Evolutionary conservation across 441 rosid genomes (phyloP).

Genomic region (Pelargonium fulgidum): DNA sequence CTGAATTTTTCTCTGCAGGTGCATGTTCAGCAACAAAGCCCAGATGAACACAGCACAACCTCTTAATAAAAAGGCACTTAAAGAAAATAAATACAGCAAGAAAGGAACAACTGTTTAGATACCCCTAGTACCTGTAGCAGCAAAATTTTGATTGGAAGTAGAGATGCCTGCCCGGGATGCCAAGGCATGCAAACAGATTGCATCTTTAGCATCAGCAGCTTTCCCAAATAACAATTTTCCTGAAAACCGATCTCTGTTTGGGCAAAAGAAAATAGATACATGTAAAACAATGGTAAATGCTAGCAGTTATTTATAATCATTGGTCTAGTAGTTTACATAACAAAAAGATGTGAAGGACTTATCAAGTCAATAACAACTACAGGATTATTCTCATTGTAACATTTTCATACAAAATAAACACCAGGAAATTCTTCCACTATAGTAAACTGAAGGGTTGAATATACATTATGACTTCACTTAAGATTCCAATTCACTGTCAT

Average conservation of each 20-base stretch:
- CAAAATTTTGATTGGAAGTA: slow-evolving; percentile 26
- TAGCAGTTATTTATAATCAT: no score
- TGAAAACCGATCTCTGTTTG: slow-evolving; percentile 37
- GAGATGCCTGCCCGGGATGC: slow-evolving; percentile 39
- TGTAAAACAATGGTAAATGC: neutral
- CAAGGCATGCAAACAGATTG: slow-evolving; percentile 29
- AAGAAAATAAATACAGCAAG: neutral
- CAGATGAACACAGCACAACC: neutral
- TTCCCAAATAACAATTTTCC: slow-evolving; percentile 27
- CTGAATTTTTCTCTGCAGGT: slow-evolving; percentile 29
- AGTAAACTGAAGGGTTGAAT: neutral
- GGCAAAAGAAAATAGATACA: neutral
- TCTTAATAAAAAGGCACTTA: neutral
- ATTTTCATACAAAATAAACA: no score
- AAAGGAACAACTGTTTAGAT: neutral
- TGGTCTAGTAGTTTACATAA: neutral
- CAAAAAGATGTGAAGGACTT: no score
- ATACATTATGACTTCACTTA: neutral
- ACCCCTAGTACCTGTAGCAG: slow-evolving; percentile 32
- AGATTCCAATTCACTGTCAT: neutral
- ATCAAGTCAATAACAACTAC: neutral
- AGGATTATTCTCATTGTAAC: neutral
- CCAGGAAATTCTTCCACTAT: neutral
- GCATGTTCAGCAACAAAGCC: slow-evolving; percentile 12
- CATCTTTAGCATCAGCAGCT: slow-evolving; percentile 23